Percentiles rank a stretch among this genome's conserved stretches.
Conservation (phyloP, 148 eudicot species). For the Bassia scoparia region DNA sequence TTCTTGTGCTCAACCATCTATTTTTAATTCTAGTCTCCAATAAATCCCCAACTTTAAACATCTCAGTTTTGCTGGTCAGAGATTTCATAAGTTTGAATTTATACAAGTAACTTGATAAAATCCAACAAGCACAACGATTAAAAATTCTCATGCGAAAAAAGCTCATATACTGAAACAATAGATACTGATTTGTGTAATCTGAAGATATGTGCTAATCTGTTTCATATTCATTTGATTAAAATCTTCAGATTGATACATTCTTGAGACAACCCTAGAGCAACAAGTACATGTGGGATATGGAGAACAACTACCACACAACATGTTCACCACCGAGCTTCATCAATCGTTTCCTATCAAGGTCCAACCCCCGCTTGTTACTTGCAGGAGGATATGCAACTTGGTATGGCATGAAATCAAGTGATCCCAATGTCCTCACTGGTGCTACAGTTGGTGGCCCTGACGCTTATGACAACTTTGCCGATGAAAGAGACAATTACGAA, state of each 20-base stretch:
- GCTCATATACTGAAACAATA: too few relatives aligned
- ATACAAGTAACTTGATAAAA: too few relatives aligned
- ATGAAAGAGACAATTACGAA: slow-evolving; percentile 86
- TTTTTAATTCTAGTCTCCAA: too few relatives aligned
- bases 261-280: slow-evolving; percentile 98
- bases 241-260: slow-evolving; percentile 80
- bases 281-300: slow-evolving; percentile 99
- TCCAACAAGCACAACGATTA: too few relatives aligned
- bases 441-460: slow-evolving; percentile 98
- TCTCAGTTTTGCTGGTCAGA: too few relatives aligned
- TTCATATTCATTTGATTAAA: background rate
- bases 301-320: slow-evolving; percentile 79
- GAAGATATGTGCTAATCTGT: too few relatives aligned
- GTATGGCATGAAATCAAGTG: slow-evolving; percentile 76
- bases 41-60: too few relatives aligned
- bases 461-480: slow-evolving; percentile 96
- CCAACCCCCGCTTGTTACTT: slow-evolving; percentile 64
- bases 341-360: slow-evolving; percentile 78
- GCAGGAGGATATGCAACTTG: slow-evolving; percentile 96
- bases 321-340: slow-evolving; percentile 89
- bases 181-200: too few relatives aligned
- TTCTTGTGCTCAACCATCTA: too few relatives aligned
- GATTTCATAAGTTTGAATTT: too few relatives aligned
- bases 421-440: slow-evolving; percentile 83
- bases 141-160: too few relatives aligned